phyloP scores from a whole-genome alignment of 345 rosid species.

The Linum lewisii region DNA sequence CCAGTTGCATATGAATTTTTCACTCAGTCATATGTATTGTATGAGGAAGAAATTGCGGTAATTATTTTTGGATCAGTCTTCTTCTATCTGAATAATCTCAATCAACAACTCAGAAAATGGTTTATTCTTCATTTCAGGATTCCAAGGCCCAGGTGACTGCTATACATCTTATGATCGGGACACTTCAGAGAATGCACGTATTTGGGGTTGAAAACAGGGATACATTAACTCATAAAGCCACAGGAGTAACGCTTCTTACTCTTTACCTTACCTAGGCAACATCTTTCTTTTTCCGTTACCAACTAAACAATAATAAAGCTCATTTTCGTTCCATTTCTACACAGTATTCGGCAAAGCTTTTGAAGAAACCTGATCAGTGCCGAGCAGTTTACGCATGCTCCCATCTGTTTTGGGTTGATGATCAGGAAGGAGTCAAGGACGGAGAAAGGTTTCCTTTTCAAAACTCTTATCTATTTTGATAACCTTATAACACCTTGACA shows the following conservation, averaged over 20 bases:
- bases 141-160: slow-evolving; percentile 95
- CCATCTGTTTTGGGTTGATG: slow-evolving; percentile 94
- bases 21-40: slow-evolving; percentile 94
- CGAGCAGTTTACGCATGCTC: slow-evolving; percentile 95
- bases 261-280: neutral
- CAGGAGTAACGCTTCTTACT: slow-evolving; percentile 53
- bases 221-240: slow-evolving; percentile 91
- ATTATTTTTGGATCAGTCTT: slow-evolving; percentile 14
- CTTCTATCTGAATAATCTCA: neutral
- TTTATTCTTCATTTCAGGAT: slow-evolving; percentile 37
- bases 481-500: no score
- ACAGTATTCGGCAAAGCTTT: slow-evolving; percentile 91
- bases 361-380: slow-evolving; percentile 98
- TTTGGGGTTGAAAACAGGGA: slow-evolving; percentile 98
- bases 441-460: slow-evolving; percentile 60
- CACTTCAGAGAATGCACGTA: slow-evolving; percentile 95
- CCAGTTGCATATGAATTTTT: slow-evolving; percentile 97
- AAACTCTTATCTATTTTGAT: no score
- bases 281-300: neutral
- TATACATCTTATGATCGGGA: slow-evolving; percentile 76
- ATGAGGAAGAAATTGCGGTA: slow-evolving; percentile 96
- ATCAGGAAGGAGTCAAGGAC: slow-evolving; percentile 75
- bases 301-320: no score
- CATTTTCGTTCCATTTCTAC: neutral
- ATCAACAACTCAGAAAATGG: neutral